A percentile compares a stretch with the other conserved stretches of the same genome.
Evolutionary conservation across 805 yeast species (phyloP).

Genomic region (Limtongia smithiae): DNA sequence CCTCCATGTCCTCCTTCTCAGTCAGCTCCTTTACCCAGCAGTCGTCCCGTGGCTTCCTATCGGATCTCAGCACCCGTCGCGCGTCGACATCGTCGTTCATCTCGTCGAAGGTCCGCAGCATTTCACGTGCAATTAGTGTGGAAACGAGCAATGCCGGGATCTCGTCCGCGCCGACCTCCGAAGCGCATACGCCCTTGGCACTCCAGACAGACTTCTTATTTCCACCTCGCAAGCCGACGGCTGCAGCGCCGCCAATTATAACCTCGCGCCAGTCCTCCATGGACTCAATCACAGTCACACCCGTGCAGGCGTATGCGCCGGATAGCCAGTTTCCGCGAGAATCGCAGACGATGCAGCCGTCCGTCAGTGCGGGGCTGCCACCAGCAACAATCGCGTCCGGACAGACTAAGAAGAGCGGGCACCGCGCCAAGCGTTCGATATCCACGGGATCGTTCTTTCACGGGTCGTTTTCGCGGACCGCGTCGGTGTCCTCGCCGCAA

Average conservation of each 20-base stretch:
- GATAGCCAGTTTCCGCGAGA: too few species aligned
- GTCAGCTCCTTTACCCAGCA: conserved; percentile 6
- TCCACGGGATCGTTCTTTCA: conserved; percentile 18
- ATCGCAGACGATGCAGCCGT: neutral
- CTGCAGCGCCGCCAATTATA: too few species aligned
- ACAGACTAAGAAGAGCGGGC: neutral
- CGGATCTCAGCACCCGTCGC: conserved; percentile 15
- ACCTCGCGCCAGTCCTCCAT: too few species aligned
- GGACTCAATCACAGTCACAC: too few species aligned
- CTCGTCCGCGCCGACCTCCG: neutral
- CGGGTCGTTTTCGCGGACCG: conserved; percentile 1
- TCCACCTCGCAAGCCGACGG: neutral
- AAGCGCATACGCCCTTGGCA: neutral
- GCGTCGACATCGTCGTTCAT: conserved; percentile 9
- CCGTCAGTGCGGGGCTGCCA: neutral
- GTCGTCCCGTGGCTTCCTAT: conserved; percentile 18
- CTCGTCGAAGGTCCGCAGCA: conserved; percentile 22
- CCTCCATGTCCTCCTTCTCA: conserved; percentile 2
- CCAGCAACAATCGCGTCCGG: neutral
- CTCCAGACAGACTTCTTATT: neutral
- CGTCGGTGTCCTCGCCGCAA: neutral
- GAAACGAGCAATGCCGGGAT: conserved; percentile 1
- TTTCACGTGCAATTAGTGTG: conserved; percentile 21
- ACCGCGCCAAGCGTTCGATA: conserved; percentile 14
- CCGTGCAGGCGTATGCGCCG: too few species aligned